Evolutionary conservation across 2,329 filamentous ascomycete species (phyloP).

Genomic region (Didymella keratinophila): DNA sequence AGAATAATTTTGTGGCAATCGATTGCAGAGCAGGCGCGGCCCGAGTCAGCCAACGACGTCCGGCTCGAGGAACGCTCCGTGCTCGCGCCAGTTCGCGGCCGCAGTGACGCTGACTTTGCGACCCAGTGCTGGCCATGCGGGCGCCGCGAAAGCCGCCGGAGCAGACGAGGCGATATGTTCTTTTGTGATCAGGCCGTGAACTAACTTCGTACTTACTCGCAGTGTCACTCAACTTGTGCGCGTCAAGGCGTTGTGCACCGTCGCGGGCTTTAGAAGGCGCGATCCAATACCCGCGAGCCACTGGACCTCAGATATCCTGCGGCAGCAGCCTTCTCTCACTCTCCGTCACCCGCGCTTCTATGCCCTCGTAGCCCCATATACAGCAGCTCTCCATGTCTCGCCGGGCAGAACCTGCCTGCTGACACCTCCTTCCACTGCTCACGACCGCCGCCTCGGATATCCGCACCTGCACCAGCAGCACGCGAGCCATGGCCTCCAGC

Average conservation of each 20-base stretch:
- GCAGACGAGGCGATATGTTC: slow-evolving; percentile 17
- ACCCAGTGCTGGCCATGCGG: slow-evolving; percentile 25
- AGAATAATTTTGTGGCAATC: slow-evolving; percentile 36
- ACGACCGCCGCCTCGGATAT: slow-evolving; percentile 12
- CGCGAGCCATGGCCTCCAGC: slow-evolving; percentile 42
- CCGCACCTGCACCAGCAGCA: slow-evolving; percentile 9
- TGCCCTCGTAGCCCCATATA: not conserved
- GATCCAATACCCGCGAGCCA: slow-evolving; percentile 26
- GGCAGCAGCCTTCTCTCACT: slow-evolving; percentile 24
- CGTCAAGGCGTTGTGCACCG: slow-evolving; percentile 3
- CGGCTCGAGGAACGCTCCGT: slow-evolving; percentile 1
- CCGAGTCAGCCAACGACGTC: slow-evolving; percentile 10
- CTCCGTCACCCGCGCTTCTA: slow-evolving; percentile 17
- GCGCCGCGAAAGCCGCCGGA: slow-evolving; percentile 38
- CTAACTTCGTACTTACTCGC: not conserved
- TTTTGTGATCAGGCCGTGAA: not conserved
- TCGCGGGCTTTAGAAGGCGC: slow-evolving; percentile 24
- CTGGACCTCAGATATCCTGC: slow-evolving; percentile 18
- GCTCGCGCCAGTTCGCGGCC: slow-evolving; percentile 23
- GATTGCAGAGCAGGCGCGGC: slow-evolving; percentile 7
- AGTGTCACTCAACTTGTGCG: not conserved
- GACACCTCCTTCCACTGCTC: slow-evolving; percentile 18
- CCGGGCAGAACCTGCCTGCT: slow-evolving; percentile 20
- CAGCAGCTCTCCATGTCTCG: slow-evolving; percentile 19
- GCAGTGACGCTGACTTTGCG: slow-evolving; percentile 41